Evolutionary conservation across 2,329 filamentous ascomycete species (phyloP), one percentile per base, ranked within the genome.

Genomic region (Beauveria varroae): DNA sequence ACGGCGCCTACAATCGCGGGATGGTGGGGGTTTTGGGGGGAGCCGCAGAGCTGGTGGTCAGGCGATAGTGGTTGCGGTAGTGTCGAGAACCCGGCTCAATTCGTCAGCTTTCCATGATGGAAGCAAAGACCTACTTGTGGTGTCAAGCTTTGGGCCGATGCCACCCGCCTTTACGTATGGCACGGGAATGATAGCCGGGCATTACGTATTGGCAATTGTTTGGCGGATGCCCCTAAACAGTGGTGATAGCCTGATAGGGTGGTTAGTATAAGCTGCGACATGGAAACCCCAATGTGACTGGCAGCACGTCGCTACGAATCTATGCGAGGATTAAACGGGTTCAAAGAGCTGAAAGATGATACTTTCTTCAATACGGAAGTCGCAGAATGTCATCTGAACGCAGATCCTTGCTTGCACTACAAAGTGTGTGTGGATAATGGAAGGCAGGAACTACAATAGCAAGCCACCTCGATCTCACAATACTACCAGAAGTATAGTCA

Each of bases 171-270:
- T 51, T 24, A 59, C 57, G 37, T 59, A 37, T 24, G 3, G 20
- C 8, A 44, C 3, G 9, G 22, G 8, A 40, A 18, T 12, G 5
- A n/a, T 18, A 40, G 57, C n/a, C 2, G 37, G 24, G 9, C 57
- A 59, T 59, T 59, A 59, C 57, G 57, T 59, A 52, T 24, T n/a
- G 14, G 18, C 47, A 59, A 59, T 50, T 50, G 54, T 22, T 41
- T n/a, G 30, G 30, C 20, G 44, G 43, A 34, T 58, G 54, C 6
- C n/a, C n/a, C 22, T 30, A 44, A 30, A 4, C 22, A 44, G 18
- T 16, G 51, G 34, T 16, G 30, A 20, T 24, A 28, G 26, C 8
- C n/a, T n/a, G n/a, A n/a, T 10, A 22, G 30, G 20, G 43, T 16
- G 9, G 43, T 2, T 26, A 14, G 5, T 40, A 20, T 20, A 10